Conservation (phyloP, 192 early-diverging fungal species). For the Rhizophagus sp. region DNA sequence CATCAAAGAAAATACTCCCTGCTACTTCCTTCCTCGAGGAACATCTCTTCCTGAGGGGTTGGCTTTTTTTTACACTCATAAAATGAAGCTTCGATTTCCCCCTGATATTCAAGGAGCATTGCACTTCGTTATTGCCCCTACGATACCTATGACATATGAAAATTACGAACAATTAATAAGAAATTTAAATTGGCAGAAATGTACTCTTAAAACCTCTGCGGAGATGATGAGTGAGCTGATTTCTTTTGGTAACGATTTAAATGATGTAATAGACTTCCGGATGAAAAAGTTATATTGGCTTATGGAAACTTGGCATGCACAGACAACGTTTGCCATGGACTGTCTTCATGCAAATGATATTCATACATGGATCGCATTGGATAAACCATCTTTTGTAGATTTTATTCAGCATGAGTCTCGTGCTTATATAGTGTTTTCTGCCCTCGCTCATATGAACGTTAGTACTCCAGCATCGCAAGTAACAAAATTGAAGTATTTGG, state of each 20-base stretch:
- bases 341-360: slow-evolving; percentile 6
- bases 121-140: background rate
- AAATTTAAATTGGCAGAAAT: background rate
- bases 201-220: background rate
- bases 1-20: background rate
- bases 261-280: background rate
- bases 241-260: background rate
- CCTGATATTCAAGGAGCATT: background rate
- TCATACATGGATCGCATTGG: background rate
- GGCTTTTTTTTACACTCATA: background rate
- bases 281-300: background rate
- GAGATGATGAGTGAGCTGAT: background rate
- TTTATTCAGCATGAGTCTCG: slow-evolving; percentile 4
- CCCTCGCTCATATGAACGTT: background rate
- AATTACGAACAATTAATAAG: background rate
- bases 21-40: background rate
- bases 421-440: background rate
- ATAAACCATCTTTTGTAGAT: slow-evolving; percentile 6
- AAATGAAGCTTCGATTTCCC: background rate
- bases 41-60: background rate
- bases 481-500: background rate
- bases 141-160: background rate
- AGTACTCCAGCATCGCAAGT: background rate
- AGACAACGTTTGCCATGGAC: background rate
- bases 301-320: background rate